Base-by-base conservation (phyloP, 352 stramenopile genomes). In the Globisporangium carolinianum region DNA sequence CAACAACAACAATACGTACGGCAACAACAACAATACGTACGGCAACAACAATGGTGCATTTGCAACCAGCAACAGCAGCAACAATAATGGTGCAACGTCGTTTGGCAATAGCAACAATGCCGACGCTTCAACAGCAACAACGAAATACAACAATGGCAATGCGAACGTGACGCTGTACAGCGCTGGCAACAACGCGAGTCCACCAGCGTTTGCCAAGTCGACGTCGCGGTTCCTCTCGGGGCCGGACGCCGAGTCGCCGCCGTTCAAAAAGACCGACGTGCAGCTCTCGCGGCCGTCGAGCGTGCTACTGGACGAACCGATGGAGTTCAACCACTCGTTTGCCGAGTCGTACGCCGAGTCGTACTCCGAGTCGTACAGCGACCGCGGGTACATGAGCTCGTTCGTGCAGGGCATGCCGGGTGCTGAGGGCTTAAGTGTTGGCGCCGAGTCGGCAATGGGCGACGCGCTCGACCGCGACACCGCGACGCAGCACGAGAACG, bases 321-420 rank as follows among this genome's bases (percentile, higher is more conserved):
- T 79, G 62, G 70, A 82, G 57, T 82, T 81, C 43, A 75, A 73
- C 50, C 62, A 70, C 46, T 87, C 74, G 51, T 79, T 79, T 45
- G 70, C 67, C 17, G 72, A 80, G 59, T 83, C 72, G 6, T 87
- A 79, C 64, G 74, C 67, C 39, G 80, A 82, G 60, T 86, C 75
- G 47, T 87, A 83, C 62, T 38, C 47, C 46, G 61, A 71, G 5
- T 80, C 70, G 45, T 84, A 79, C 59, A 53, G 66, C 65, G 52
- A 79, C 76, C 48, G 73, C 63, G 4, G 68, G 61, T 39, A 79
- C 67, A 58, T 79, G 68, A 65, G 53, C 47, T 65, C 59, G 71
- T 76, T 79, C 52, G 73, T 75, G 42, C 70, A 86, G 58, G 73
- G 70, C 24, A 67, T 76, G 55, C 66, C 77, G 24, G 70, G 77